Evolutionary conservation across 495 filamentous ascomycete genomes (phyloP), one percentile per base, ranked within the genome.

Genomic region (Penicillium antarcticum): DNA sequence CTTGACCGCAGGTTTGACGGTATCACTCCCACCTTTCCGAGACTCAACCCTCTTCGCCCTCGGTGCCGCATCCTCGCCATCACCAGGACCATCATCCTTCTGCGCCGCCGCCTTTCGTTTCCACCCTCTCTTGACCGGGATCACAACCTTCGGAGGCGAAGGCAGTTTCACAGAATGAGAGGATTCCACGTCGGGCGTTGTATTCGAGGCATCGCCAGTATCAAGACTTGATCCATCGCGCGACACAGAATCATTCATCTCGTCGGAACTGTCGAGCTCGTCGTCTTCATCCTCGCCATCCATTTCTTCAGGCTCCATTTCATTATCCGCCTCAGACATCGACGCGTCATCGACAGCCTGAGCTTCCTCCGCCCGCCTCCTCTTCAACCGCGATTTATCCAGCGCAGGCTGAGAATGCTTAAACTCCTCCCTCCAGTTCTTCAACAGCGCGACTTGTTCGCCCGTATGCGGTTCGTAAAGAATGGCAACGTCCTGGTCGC

Each of bases 361-460:
- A 0, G 42, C 18, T 17, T 46, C 51, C 24, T 21, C 34, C 11
- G 35, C 34, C 12, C 36, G 42, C 29, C 53, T 45, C 41, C 53
- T 57, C 11, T 63, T 54, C 19, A 61, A 39, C 2, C 62, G 55
- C 10, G 62, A 58, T 12, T 62, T 61, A 11, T 63, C 63, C 49
- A 68, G 60, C 24, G 64, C 53, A 2, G 70, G 72, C 47, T 73
- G 65, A 2, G 63, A 57, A 14, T 58, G 57, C 42, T 70, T 69
- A 63, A 80, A 78, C 6, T 75, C 56, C 46, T 80, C 77, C n/a
- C 75, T 63, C 78, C 78, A 80, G 55, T 80, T 71, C 47, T 73
- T 68, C 36, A 80, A 58, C 33, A 80, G 45, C 2, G 77, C 65
- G 4, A 80, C 75, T 53, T 69, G 67, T 14, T 74, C 70, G 11